Percentiles rank a stretch among this genome's conserved stretches.
Evolutionary conservation across 73 alveolate species (phyloP).

Genomic region (Paramecium sonneborni): DNA sequence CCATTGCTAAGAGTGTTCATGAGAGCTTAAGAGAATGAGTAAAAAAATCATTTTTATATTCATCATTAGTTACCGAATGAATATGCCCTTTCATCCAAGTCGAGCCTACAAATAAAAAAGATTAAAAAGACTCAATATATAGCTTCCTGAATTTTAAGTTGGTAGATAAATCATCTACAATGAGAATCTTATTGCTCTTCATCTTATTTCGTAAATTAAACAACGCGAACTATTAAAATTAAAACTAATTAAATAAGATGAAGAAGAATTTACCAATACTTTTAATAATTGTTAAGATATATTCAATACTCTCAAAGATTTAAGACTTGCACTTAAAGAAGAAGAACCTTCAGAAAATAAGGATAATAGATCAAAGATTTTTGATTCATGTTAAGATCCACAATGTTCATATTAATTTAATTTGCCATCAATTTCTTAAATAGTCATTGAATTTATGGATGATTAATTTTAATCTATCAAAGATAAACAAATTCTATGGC

Average conservation of each 20-base stretch:
- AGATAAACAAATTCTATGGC: neutral
- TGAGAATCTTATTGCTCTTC: constrained; percentile 43
- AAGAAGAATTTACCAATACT: neutral
- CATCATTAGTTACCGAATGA: constrained; percentile 23
- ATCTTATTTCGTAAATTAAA: neutral
- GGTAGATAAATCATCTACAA: neutral
- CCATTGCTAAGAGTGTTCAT: constrained; percentile 37
- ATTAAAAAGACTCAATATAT: neutral
- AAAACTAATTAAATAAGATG: constrained; percentile 19
- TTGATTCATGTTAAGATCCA: neutral
- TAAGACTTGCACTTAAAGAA: neutral
- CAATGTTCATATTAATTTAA: constrained; percentile 20
- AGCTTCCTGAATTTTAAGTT: neutral
- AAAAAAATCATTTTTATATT: neutral
- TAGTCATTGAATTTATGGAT: constrained; percentile 49
- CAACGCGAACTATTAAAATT: constrained; percentile 47
- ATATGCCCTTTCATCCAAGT: constrained; percentile 33
- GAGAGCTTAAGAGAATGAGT: constrained; percentile 48
- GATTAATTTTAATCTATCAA: neutral
- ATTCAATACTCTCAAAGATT: neutral
- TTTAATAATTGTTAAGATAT: neutral
- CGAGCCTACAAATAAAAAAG: constrained; percentile 38
- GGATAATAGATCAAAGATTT: neutral
- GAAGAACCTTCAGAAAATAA: neutral
- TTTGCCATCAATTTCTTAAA: neutral